Evolutionary conservation across 164 flowering plant species (phyloP).

Genomic region (Brasenia schreberi): DNA sequence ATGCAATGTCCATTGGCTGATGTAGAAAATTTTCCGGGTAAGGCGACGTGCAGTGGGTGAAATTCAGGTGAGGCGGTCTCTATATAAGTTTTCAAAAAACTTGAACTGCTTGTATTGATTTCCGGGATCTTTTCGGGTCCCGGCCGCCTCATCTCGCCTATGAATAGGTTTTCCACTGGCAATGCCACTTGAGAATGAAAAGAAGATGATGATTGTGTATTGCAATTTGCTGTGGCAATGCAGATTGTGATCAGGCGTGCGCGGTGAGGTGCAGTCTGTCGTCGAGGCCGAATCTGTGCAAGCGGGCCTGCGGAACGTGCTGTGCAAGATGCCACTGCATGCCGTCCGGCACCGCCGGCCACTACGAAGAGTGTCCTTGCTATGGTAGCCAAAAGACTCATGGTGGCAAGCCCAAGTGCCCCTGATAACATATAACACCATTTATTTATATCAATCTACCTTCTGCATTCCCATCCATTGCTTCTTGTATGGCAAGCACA

Average conservation of each 20-base stretch:
- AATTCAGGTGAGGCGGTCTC: too few relatives aligned
- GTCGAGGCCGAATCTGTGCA: conserved; percentile 13
- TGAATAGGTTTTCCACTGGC: not conserved
- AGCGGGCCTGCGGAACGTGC: conserved; percentile 15
- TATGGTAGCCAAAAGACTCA: conserved; percentile 5
- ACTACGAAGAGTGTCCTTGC: conserved; percentile 7
- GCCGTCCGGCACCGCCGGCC: conserved; percentile 10
- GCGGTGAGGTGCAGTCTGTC: conserved; percentile 4
- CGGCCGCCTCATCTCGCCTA: not conserved
- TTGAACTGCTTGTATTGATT: not conserved
- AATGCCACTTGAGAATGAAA: not conserved
- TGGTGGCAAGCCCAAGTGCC: conserved; percentile 9
- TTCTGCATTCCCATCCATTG: not conserved
- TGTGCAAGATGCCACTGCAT: conserved; percentile 10
- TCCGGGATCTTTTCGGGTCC: not conserved
- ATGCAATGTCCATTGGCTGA: too few relatives aligned
- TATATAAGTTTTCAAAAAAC: too few relatives aligned
- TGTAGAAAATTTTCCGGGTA: too few relatives aligned
- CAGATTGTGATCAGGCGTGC: conserved; percentile 12
- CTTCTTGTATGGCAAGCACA: too few relatives aligned
- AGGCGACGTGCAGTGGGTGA: too few relatives aligned
- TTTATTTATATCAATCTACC: not conserved
- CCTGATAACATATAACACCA: not conserved
- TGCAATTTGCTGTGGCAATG: not conserved
- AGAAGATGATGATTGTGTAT: not conserved